Conservation (phyloP, 495 filamentous ascomycete species). For the Talaromyces thailandensis region DNA sequence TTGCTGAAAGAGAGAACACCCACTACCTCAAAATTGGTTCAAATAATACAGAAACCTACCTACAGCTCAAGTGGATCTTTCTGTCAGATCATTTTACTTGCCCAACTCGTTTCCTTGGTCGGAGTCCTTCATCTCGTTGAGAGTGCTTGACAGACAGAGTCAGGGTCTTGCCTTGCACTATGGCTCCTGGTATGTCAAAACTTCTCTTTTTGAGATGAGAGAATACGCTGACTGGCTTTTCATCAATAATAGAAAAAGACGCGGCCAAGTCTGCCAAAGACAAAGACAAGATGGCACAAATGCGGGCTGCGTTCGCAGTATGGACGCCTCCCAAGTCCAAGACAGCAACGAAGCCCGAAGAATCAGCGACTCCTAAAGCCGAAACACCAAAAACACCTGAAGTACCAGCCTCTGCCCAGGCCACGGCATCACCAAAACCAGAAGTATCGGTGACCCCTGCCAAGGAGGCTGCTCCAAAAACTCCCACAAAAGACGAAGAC, state of each 20-base stretch:
- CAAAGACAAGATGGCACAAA: neutral
- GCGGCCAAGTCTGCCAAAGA: neutral
- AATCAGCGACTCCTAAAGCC: neutral
- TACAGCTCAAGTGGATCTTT: neutral
- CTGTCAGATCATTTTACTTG: neutral
- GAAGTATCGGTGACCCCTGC: neutral
- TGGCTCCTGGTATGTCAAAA: neutral
- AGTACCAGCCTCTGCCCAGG: neutral
- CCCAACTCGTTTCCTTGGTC: neutral
- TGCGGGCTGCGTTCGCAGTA: neutral
- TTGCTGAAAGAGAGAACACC: conserved; percentile 4
- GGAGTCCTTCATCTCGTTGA: neutral
- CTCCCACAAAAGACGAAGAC: neutral
- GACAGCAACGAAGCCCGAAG: neutral
- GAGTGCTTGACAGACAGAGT: neutral
- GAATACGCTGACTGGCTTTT: neutral
- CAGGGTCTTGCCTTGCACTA: neutral
- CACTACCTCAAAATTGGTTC: neutral
- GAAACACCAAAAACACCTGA: neutral
- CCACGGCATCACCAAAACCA: neutral
- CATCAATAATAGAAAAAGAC: neutral
- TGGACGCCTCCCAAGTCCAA: neutral
- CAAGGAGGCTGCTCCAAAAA: neutral
- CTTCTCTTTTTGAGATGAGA: neutral
- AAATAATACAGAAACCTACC: neutral